Conservation (phyloP, 2,329 filamentous ascomycete genomes). For the Colletotrichum magnum region DNA sequence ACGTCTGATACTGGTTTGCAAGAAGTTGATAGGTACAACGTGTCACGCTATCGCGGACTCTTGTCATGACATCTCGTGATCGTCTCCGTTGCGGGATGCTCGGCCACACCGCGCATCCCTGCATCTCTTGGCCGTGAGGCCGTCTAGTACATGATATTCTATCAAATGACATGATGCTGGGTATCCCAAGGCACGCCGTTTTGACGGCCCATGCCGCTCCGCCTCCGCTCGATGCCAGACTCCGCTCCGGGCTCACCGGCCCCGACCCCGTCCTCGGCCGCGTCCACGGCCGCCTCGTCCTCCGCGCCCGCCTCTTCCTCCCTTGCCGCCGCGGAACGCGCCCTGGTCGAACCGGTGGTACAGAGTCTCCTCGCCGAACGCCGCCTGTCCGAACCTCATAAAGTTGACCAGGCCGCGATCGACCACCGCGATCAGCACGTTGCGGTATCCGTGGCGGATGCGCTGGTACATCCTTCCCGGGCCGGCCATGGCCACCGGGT, state of each 20-base stretch:
- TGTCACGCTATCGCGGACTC: background rate
- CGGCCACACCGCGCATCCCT: background rate
- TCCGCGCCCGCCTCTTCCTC: conserved; percentile 56
- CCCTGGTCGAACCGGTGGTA: conserved; percentile 70
- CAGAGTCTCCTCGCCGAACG: conserved; percentile 82
- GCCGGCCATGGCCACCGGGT: conserved; percentile 48
- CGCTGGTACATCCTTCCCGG: conserved; percentile 77
- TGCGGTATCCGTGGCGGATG: conserved; percentile 86
- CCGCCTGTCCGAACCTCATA: conserved; percentile 82
- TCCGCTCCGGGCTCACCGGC: conserved; percentile 41
- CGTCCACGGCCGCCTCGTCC: conserved; percentile 59
- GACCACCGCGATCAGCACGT: conserved; percentile 88
- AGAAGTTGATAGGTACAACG: background rate
- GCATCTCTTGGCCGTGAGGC: conserved; percentile 10
- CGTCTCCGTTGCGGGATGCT: background rate
- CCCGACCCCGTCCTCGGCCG: conserved; percentile 49
- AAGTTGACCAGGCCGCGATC: conserved; percentile 94
- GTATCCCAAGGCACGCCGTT: conserved; percentile 13
- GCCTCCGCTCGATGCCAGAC: conserved; percentile 44
- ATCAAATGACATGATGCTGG: conserved; percentile 12
- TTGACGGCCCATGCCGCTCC: conserved; percentile 9
- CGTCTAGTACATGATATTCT: background rate
- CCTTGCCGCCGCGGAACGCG: conserved; percentile 55
- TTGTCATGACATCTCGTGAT: background rate
- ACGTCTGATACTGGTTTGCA: too few species aligned